Conservation (phyloP, 2,329 filamentous ascomycete species). For the Penicillium sp. region DNA sequence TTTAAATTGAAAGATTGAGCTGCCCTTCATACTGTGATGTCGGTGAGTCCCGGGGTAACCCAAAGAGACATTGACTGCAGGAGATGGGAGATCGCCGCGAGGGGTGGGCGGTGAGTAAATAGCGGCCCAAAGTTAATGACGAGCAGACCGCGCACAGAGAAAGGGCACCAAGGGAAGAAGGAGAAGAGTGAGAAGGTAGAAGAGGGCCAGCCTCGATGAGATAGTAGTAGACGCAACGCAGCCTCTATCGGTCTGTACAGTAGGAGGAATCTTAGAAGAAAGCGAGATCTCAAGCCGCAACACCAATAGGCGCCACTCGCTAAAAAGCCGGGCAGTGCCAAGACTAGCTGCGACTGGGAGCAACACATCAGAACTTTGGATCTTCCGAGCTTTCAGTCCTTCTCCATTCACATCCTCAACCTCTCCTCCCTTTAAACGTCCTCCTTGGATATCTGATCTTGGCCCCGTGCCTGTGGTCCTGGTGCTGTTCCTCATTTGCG, state of each 20-base stretch:
- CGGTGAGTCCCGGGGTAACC: conserved; percentile 7
- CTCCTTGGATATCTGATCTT: conserved; percentile 21
- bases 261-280: not conserved
- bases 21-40: conserved; percentile 50
- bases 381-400: conserved; percentile 18
- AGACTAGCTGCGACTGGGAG: conserved; percentile 24
- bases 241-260: not conserved
- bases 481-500: conserved; percentile 38
- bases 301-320: conserved; percentile 32
- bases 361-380: conserved; percentile 29
- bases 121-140: conserved; percentile 22
- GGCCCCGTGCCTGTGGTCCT: conserved; percentile 35
- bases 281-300: not conserved
- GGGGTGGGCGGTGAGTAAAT: conserved; percentile 25
- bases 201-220: not conserved
- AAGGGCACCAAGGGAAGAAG: not conserved
- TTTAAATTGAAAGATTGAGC: conserved; percentile 47
- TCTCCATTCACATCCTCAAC: conserved; percentile 24
- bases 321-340: conserved; percentile 30
- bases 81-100: conserved; percentile 18
- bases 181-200: not conserved
- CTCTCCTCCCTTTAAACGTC: conserved; percentile 19
- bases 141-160: conserved; percentile 16
- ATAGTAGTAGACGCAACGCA: not conserved
- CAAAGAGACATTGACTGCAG: not conserved